phyloP scores from a whole-genome alignment of 805 yeast species.

The Barnettozyma populi region DNA sequence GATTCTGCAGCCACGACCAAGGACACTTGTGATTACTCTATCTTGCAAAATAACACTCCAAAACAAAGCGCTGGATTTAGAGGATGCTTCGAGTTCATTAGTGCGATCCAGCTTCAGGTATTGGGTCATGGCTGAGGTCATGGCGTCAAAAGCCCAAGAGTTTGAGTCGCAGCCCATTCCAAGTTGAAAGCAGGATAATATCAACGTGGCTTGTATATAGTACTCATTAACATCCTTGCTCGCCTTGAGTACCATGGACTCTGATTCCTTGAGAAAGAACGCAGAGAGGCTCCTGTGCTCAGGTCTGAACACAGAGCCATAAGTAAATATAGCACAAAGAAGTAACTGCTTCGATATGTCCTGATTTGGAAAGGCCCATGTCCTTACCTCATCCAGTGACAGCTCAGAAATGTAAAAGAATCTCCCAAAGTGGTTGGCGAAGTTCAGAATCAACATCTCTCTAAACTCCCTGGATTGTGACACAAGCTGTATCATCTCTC shows the following conservation, averaged over 20 bases:
- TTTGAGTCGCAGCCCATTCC: conserved; percentile 30
- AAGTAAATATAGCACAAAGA: conserved; percentile 26
- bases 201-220: conserved; percentile 25
- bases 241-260: conserved; percentile 22
- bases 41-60: conserved; percentile 32
- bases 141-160: conserved; percentile 30
- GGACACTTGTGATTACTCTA: conserved; percentile 28
- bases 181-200: conserved; percentile 29
- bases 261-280: conserved; percentile 22
- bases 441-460: conserved; percentile 13
- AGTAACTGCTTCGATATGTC: conserved; percentile 27
- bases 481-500: conserved; percentile 1
- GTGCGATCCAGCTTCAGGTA: conserved; percentile 23
- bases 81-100: conserved; percentile 1
- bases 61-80: conserved; percentile 9
- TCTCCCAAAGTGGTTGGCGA: conserved; percentile 24
- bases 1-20: conserved; percentile 31
- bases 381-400: conserved; percentile 18
- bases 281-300: conserved; percentile 11
- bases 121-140: conserved; percentile 28
- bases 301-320: conserved; percentile 22
- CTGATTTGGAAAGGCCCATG: conserved; percentile 26
- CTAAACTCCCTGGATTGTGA: conserved; percentile 1
- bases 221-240: conserved; percentile 21
- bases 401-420: conserved; percentile 24